Percentiles rank a stretch among this genome's conserved stretches.
Conservation (phyloP, 805 yeast species). For the Teunomyces aglyptinius region DNA sequence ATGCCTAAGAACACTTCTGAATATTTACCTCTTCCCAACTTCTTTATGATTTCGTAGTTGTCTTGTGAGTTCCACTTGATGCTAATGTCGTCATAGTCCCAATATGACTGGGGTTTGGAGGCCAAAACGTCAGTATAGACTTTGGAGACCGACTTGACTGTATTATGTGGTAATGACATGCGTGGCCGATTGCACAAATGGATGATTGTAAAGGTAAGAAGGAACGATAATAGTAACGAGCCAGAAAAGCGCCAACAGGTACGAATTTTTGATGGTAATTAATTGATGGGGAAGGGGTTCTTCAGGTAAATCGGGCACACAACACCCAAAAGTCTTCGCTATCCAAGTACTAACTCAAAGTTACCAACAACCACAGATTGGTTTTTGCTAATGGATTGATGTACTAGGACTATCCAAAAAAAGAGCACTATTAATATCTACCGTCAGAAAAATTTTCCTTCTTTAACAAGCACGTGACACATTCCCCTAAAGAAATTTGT, state of each 20-base stretch:
- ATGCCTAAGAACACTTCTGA: conserved; percentile 91
- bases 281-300: not conserved
- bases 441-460: conserved; percentile 3
- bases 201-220: not conserved
- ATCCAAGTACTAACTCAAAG: not conserved
- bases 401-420: not conserved
- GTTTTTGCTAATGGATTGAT: not conserved
- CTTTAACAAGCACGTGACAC: not conserved
- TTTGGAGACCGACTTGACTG: conserved; percentile 56
- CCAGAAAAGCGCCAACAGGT: conserved; percentile 1
- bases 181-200: not conserved
- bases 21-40: conserved; percentile 90
- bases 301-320: not conserved
- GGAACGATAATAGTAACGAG: conserved; percentile 1
- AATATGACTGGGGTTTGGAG: conserved; percentile 73
- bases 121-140: conserved; percentile 82
- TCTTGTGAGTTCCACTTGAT: conserved; percentile 83
- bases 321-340: not conserved
- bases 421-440: not conserved
- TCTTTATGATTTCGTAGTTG: conserved; percentile 80
- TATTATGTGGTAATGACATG: conserved; percentile 15
- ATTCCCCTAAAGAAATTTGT: not conserved
- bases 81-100: conserved; percentile 71
- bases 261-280: conserved; percentile 4
- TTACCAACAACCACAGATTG: not conserved